Percentiles rank a stretch among this genome's conserved stretches.
Conservation (phyloP, 2,329 filamentous ascomycete species). For the Cercospora berteroae region DNA sequence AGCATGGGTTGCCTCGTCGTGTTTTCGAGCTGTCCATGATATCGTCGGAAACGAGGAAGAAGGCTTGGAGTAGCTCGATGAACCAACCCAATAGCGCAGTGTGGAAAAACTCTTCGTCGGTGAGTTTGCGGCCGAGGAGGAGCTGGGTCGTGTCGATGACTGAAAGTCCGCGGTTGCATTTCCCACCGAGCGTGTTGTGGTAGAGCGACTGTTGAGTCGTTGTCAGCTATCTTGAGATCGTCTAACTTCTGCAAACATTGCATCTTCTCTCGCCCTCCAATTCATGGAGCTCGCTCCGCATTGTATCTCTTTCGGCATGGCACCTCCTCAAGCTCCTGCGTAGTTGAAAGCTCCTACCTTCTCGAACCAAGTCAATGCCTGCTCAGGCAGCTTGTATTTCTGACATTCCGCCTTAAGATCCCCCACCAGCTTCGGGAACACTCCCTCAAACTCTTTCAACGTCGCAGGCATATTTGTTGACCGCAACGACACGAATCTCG, state of each 20-base stretch:
- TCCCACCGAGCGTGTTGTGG: constrained; percentile 86
- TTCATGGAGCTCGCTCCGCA: not conserved
- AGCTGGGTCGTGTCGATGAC: constrained; percentile 87
- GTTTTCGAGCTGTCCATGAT: constrained; percentile 98
- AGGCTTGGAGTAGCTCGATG: constrained; percentile 96
- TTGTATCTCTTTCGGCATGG: not conserved
- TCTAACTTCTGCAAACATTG: not conserved
- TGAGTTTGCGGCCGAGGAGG: constrained; percentile 69
- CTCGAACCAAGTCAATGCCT: constrained; percentile 83
- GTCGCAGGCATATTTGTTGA: constrained; percentile 63
- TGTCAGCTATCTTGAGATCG: not conserved
- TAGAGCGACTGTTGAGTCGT: constrained; percentile 64
- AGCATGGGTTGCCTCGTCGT: constrained; percentile 89
- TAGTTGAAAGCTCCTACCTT: constrained; percentile 52
- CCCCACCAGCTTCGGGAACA: constrained; percentile 83
- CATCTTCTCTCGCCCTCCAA: not conserved
- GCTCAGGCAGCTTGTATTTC: constrained; percentile 77
- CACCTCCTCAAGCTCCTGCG: not conserved
- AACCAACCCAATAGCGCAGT: constrained; percentile 90
- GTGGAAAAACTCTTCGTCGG: constrained; percentile 81
- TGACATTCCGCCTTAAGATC: constrained; percentile 76
- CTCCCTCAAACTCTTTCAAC: constrained; percentile 80
- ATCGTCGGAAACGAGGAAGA: constrained; percentile 97
- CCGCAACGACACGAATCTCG: not conserved
- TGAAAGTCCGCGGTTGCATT: constrained; percentile 98